Evolutionary conservation across 805 yeast genomes (phyloP).

Genomic region (Barnettozyma botsteinii): DNA sequence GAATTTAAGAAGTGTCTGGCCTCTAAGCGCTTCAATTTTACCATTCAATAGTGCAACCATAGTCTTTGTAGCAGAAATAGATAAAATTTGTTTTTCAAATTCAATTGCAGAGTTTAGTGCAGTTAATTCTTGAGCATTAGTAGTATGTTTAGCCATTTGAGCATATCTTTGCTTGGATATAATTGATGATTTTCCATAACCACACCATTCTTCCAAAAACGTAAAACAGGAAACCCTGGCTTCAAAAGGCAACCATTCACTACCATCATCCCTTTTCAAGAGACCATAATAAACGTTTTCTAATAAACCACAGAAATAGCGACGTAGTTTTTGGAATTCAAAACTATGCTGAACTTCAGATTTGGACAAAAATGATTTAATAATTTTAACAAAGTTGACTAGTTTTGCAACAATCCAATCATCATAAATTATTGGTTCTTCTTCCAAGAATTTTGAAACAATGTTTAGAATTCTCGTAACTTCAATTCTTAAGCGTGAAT

Average conservation of each 20-base stretch:
- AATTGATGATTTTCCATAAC: conserved; percentile 62
- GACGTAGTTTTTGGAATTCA: conserved; percentile 69
- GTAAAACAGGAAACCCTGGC: conserved; percentile 79
- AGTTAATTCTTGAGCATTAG: conserved; percentile 30
- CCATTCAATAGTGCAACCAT: conserved; percentile 82
- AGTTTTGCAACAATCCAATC: conserved; percentile 63
- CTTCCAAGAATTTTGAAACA: conserved; percentile 56
- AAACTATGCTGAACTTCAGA: conserved; percentile 57
- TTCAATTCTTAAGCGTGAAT: conserved; percentile 59
- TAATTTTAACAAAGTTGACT: conserved; percentile 53
- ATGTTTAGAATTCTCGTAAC: conserved; percentile 70
- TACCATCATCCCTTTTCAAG: conserved; percentile 35
- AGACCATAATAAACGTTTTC: conserved; percentile 65
- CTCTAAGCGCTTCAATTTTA: conserved; percentile 48
- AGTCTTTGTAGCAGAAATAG: conserved; percentile 67
- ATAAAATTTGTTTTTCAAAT: conserved; percentile 65
- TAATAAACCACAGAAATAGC: conserved; percentile 78
- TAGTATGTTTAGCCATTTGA: conserved; percentile 42
- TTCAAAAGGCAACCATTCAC: conserved; percentile 73
- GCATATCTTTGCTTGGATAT: conserved; percentile 63
- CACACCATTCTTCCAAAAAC: conserved; percentile 91
- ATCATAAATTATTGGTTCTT: conserved; percentile 50
- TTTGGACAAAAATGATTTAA: conserved; percentile 52
- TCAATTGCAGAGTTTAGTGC: conserved; percentile 73
- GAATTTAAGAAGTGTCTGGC: conserved; percentile 56